Percentiles rank a stretch among this genome's conserved stretches.
phyloP scores from a whole-genome alignment of 164 flowering plant species.

The Saururus chinensis region DNA sequence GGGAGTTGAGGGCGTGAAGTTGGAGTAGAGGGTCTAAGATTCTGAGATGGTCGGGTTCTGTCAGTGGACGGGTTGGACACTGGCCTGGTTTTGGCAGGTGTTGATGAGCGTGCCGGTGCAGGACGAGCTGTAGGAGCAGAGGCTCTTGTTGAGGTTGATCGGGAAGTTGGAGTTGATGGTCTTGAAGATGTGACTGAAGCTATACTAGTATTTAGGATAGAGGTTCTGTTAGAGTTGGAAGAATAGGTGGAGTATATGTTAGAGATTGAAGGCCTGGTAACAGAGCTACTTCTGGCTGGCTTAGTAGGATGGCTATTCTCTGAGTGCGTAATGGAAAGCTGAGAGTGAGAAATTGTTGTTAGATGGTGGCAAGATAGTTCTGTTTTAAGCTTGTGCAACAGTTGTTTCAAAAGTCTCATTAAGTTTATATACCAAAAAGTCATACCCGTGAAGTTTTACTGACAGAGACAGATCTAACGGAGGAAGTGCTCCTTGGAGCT shows the following conservation, averaged over 20 bases:
- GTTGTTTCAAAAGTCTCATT: background rate
- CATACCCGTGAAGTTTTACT: conserved; percentile 79
- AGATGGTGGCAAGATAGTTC: background rate
- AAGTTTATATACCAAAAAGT: background rate
- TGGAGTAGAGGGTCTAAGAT: conserved; percentile 81
- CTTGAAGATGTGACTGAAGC: conserved; percentile 78
- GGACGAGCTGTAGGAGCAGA: conserved; percentile 62
- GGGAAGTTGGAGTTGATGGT: conserved; percentile 70
- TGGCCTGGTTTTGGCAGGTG: conserved; percentile 70
- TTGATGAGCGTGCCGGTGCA: conserved; percentile 46
- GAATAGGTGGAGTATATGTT: conserved; percentile 26
- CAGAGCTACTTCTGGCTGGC: conserved; percentile 80
- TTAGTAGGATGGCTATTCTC: conserved; percentile 46
- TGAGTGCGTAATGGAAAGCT: conserved; percentile 72
- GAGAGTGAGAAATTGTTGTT: conserved; percentile 13
- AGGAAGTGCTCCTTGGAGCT: conserved; percentile 51
- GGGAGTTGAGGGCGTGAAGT: conserved; percentile 54
- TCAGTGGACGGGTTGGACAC: conserved; percentile 34
- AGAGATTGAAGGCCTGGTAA: conserved; percentile 67
- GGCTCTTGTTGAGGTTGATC: conserved; percentile 50
- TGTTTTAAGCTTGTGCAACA: background rate
- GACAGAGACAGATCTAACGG: conserved; percentile 43
- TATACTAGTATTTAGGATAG: conserved; percentile 82
- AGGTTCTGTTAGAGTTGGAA: conserved; percentile 38
- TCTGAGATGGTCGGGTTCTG: conserved; percentile 40